Base-by-base conservation (phyloP, 2,329 filamentous ascomycete genomes). In the Aotearoamyces nothofagi region DNA sequence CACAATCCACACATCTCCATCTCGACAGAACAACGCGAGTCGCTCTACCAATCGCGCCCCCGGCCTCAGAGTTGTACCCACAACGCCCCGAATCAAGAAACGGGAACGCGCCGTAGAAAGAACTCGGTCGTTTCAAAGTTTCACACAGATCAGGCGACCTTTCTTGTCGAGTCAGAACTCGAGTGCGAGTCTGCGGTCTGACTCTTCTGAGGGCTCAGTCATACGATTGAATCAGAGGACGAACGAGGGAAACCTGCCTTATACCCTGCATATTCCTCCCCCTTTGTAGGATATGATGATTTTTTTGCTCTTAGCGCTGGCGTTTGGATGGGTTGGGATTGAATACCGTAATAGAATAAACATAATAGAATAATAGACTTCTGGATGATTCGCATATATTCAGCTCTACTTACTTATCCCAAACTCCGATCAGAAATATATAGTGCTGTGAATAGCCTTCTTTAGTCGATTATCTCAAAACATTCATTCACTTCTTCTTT, bases 1-100 rank as follows among this genome's bases (percentile, higher is more conserved):
- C 3, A 50, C 46, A 7, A 38, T 48, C 12, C 41, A 33, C n/a
- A 48, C 45, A 6, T 33, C 36, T n/a, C 39, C 31, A 9, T 41
- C 41, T 25, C 36, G 39, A 14, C 19, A n/a, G 7, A n/a, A n/a
- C n/a, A n/a, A 8, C 19, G 19, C 8, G n/a, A 20, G 19, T n/a
- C 7, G n/a, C 19, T 8, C 19, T 7, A 20, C n/a, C 8, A n/a
- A 7, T 20, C 19, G 19, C n/a, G 8, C 19, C 8, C 19, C n/a
- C 8, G n/a, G n/a, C 8, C 19, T 20, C 7, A 20, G n/a, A 7
- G n/a, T n/a, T n/a, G 19, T n/a, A n/a, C 19, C 19, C n/a, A 20
- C 19, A 8, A 20, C 19, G 19, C 19, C 19, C n/a, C 19, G 19
- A 20, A n/a, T 7, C 19, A 20, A 20, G 19, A 8, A 20, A 7